These are phyloP conservation scores for Pseudozyma sp. DNA, from an alignment of 1,284 basidiomycete genomes.

Conservation along the genomic window DNA sequence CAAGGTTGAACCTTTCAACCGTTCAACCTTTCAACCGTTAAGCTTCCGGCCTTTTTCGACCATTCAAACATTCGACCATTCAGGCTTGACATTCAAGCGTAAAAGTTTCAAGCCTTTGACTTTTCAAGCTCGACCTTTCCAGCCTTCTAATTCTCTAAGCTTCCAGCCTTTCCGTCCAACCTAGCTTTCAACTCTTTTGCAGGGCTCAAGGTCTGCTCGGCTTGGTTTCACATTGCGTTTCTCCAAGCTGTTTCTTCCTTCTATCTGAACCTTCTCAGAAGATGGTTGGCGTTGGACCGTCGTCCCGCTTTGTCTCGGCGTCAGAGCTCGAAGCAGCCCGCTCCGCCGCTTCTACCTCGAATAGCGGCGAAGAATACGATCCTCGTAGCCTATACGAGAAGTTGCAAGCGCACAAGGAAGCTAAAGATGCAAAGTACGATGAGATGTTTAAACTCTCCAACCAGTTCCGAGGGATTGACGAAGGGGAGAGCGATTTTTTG, in stretches of 20 bases:
- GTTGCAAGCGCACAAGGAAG: constrained; percentile 57
- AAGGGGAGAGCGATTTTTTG: constrained; percentile 60
- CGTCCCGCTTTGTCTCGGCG: constrained; percentile 42
- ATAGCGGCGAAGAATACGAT: constrained; percentile 35
- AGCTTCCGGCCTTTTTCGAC: too few species aligned
- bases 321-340: constrained; percentile 27
- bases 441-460: constrained; percentile 63
- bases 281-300: constrained; percentile 1
- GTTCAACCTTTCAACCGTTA: too few species aligned
- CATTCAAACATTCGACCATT: too few species aligned
- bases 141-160: too few species aligned
- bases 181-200: too few species aligned
- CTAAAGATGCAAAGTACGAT: constrained; percentile 60
- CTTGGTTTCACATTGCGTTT: too few species aligned
- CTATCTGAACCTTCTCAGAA: too few species aligned
- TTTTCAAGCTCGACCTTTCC: background rate
- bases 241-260: too few species aligned
- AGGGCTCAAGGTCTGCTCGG: too few species aligned
- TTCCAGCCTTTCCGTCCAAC: too few species aligned
- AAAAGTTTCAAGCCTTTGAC: background rate
- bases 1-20: background rate
- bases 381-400: constrained; percentile 50
- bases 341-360: background rate
- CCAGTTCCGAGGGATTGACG: constrained; percentile 66
- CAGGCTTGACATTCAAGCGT: background rate